Conservation (phyloP, 106 monocot genomes). For the Dioscorea zingiberensis region DNA sequence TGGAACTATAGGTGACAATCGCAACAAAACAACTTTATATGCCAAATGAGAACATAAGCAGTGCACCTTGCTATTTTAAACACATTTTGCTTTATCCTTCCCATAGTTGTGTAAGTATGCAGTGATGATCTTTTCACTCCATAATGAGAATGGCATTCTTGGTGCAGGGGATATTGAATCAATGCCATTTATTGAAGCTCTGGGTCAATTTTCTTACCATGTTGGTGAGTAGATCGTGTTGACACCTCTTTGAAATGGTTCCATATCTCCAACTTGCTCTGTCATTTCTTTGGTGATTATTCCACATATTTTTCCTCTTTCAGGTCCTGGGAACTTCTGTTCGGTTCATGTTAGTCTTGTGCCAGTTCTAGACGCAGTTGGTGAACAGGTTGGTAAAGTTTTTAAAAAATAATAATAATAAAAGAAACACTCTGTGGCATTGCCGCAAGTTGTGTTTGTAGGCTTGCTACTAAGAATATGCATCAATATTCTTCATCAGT, state of each 20-base stretch:
- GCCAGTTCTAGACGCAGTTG: slow-evolving; percentile 35
- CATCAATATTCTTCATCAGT: too few species aligned
- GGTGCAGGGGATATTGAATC: slow-evolving; percentile 86
- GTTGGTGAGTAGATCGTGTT: slow-evolving; percentile 25
- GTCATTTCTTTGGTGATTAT: background rate
- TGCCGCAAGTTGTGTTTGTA: background rate
- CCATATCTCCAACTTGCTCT: background rate
- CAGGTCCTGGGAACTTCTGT: slow-evolving; percentile 39
- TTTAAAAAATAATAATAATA: background rate
- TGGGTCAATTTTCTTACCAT: slow-evolving; percentile 49
- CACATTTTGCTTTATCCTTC: too few species aligned
- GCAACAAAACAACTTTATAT: too few species aligned
- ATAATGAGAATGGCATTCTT: slow-evolving; percentile 4
- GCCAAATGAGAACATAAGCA: too few species aligned
- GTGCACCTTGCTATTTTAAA: too few species aligned
- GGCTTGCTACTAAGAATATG: too few species aligned
- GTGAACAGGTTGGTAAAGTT: slow-evolving; percentile 28
- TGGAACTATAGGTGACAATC: slow-evolving; percentile 48
- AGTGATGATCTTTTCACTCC: background rate
- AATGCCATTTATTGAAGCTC: slow-evolving; percentile 84
- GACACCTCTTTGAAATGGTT: background rate
- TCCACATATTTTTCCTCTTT: background rate
- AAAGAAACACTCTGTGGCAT: background rate
- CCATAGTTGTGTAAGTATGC: too few species aligned
- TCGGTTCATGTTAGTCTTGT: slow-evolving; percentile 46